Base-by-base conservation (phyloP, 352 stramenopile species). In the Ophiocytium majus region DNA sequence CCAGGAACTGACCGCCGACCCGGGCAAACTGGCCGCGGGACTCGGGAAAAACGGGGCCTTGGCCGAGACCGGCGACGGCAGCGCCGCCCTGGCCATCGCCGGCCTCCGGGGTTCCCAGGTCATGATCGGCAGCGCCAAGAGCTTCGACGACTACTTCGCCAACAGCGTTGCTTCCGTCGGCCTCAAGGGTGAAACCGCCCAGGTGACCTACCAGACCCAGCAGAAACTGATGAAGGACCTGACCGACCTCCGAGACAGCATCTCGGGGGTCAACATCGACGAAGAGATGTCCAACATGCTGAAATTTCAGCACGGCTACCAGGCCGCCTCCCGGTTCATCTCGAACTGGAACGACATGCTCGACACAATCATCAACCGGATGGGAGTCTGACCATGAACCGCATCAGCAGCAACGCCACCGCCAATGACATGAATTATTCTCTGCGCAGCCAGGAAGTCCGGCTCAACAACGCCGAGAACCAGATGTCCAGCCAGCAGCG, bases 291-390 rank as follows among this genome's bases (percentile, higher is more conserved):
- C 57, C 19, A 71, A 71, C 57, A 23, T 71, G 19, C 57, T 71
- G 19, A 23, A 28, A 23, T 71, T 23, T 28, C 57, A 71, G 57
- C 57, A 28, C 19, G 57, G 19, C 57, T 71, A 71, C 57, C 19
- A 71, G 28, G 57, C 57, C 57, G 57, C 57, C 57, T 23, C 57
- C 57, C 57, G 57, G 19, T 23, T 71, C 57, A 71, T 71, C 57
- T 23, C 57, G 19, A 71, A 23, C 57, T 23, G 19, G 19, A 28
- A 71, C 57, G 19, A 71, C 19, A 71, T 71, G 57, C 57, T 71
- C 57, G 57, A 71, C 57, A 71, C 57, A 28, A 23, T 71, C 57
- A 28, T 71, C 57, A 71, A 71, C 57, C 57, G 57, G 19, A 28
- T 71, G 19, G 57, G 57, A 23, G 28, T 71, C 57, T 23, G 28